A percentile compares a stretch with the other conserved stretches of the same genome.
These are phyloP conservation scores for Mycosarcoma mackinlayi DNA, from an alignment of 1,284 basidiomycete genomes.

Conservation along the genomic window DNA sequence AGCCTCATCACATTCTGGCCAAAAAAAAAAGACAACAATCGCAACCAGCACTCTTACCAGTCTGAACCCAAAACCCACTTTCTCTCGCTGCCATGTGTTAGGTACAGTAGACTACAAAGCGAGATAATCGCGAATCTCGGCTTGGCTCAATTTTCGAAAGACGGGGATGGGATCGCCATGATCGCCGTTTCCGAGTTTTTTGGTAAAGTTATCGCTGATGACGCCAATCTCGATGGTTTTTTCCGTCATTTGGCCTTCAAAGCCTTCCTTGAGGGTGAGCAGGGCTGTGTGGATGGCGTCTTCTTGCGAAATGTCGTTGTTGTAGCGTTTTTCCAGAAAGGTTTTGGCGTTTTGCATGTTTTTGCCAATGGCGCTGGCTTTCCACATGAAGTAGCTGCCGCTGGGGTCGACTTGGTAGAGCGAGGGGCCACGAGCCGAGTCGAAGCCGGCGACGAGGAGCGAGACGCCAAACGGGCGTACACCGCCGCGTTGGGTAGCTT, in stretches of 20 bases:
- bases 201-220: conserved; percentile 71
- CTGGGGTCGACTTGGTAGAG: conserved; percentile 99
- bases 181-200: conserved; percentile 44
- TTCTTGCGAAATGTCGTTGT: conserved; percentile 98
- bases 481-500: conserved; percentile 98
- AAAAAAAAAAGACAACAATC: too few relatives aligned
- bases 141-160: conserved; percentile 61
- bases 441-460: conserved; percentile 95
- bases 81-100: not conserved
- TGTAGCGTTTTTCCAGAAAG: conserved; percentile 96
- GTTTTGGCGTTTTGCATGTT: conserved; percentile 99
- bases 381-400: conserved; percentile 95
- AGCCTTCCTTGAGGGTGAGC: conserved; percentile 96
- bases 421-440: conserved; percentile 86
- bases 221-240: conserved; percentile 99
- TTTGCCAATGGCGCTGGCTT: conserved; percentile 98
- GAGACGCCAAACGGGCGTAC: conserved; percentile 98
- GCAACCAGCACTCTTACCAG: too few relatives aligned
- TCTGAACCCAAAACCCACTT: not conserved
- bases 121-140: conserved; percentile 62
- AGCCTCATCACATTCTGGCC: too few relatives aligned
- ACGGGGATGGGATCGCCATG: conserved; percentile 47
- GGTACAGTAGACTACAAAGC: conserved; percentile 22
- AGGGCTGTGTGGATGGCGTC: conserved; percentile 99
- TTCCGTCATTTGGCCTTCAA: conserved; percentile 99